A percentile compares a stretch with the other conserved stretches of the same genome.
phyloP scores from a whole-genome alignment of 2,329 filamentous ascomycete genomes.

The Aspergillus sclerotialis region DNA sequence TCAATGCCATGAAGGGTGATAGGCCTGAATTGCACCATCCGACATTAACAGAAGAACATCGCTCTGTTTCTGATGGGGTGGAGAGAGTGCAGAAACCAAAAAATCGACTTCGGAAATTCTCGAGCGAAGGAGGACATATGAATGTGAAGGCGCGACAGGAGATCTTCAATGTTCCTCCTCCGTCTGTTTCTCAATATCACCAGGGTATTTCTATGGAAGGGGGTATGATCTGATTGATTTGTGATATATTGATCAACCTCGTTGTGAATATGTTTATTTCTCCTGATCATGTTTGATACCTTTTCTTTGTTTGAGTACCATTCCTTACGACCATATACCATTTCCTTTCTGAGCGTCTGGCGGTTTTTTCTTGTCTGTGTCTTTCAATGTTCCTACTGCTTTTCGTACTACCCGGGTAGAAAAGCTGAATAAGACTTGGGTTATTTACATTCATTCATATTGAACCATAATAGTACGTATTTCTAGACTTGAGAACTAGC shows the following conservation, averaged over 20 bases:
- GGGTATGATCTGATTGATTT: conserved; percentile 31
- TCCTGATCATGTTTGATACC: not conserved
- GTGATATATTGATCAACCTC: too few species aligned
- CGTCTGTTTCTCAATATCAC: conserved; percentile 23
- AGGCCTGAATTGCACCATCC: conserved; percentile 22
- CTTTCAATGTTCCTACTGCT: too few species aligned
- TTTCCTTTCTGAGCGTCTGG: not conserved
- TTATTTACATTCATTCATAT: too few species aligned
- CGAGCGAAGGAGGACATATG: conserved; percentile 45
- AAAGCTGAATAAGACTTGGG: too few species aligned
- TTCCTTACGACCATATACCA: not conserved
- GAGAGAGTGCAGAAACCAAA: conserved; percentile 30
- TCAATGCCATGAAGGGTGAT: conserved; percentile 31
- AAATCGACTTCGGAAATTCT: conserved; percentile 40
- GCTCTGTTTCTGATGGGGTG: conserved; percentile 38
- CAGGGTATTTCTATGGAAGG: conserved; percentile 25
- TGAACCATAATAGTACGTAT: too few species aligned
- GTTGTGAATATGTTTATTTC: too few species aligned
- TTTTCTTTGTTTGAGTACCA: not conserved
- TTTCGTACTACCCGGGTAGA: too few species aligned
- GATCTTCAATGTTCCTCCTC: conserved; percentile 18
- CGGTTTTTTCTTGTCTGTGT: too few species aligned
- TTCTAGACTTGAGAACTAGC: too few species aligned
- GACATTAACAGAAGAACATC: conserved; percentile 29
- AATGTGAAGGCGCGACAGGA: conserved; percentile 39